A percentile compares a stretch with the other conserved stretches of the same genome.
phyloP scores from a whole-genome alignment of 2,329 filamentous ascomycete genomes.

The Coleophoma eucalyptorum region DNA sequence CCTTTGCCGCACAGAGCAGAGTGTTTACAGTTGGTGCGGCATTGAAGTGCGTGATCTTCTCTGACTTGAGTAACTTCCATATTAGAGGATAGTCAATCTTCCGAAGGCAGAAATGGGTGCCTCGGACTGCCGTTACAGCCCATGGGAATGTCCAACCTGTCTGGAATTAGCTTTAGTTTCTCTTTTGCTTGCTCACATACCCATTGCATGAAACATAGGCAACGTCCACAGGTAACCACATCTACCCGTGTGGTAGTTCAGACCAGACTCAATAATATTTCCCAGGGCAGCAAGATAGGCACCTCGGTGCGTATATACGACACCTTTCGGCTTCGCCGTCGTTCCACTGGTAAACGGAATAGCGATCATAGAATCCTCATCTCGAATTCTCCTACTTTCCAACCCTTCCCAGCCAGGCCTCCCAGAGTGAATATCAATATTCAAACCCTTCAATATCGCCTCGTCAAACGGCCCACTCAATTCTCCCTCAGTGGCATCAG shows the following conservation, averaged over 20 bases:
- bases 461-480: constrained; percentile 78
- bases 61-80: constrained; percentile 82
- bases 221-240: constrained; percentile 89
- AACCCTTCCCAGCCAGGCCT: constrained; percentile 73
- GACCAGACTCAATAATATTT: constrained; percentile 83
- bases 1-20: constrained; percentile 74
- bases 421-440: constrained; percentile 64
- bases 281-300: constrained; percentile 80
- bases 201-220: constrained; percentile 75
- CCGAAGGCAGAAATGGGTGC: constrained; percentile 90
- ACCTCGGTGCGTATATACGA: constrained; percentile 86
- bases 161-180: neutral
- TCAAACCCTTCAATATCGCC: constrained; percentile 76
- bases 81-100: constrained; percentile 95
- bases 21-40: constrained; percentile 97
- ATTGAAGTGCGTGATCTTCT: constrained; percentile 91
- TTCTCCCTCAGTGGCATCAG: constrained; percentile 70
- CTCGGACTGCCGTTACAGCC: constrained; percentile 87
- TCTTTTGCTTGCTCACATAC: constrained; percentile 16
- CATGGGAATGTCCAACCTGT: constrained; percentile 65
- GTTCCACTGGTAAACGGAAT: constrained; percentile 94
- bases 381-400: constrained; percentile 55
- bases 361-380: constrained; percentile 80
- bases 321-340: constrained; percentile 87
- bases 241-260: constrained; percentile 66